These are phyloP conservation scores for Daldinia eschscholtzii DNA, from an alignment of 2,329 filamentous ascomycete genomes.

Conservation along the genomic window DNA sequence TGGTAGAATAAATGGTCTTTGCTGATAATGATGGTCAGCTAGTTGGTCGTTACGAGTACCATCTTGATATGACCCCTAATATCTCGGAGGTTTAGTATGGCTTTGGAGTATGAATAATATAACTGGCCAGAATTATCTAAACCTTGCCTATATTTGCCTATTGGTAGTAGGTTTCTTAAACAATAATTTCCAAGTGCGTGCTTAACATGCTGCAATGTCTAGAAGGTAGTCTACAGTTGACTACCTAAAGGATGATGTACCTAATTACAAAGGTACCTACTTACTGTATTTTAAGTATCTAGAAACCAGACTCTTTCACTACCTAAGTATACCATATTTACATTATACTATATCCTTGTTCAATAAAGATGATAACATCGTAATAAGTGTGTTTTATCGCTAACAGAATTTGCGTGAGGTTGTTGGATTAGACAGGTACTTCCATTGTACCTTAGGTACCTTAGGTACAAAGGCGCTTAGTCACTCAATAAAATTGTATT, in stretches of 20 bases:
- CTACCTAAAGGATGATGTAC: no score
- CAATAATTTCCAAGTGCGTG: no score
- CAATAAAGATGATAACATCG: no score
- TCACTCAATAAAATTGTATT: background rate
- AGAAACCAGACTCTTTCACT: no score
- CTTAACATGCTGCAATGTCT: no score
- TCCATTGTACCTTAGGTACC: background rate
- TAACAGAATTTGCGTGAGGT: background rate
- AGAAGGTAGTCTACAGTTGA: no score
- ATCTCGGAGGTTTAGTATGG: background rate
- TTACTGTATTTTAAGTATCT: background rate
- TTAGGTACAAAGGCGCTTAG: constrained; percentile 1
- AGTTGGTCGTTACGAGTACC: background rate
- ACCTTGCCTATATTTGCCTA: background rate
- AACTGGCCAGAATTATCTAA: background rate
- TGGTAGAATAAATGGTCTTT: background rate
- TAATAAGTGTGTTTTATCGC: no score
- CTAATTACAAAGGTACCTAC: background rate
- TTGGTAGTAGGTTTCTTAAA: no score
- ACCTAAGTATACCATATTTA: no score
- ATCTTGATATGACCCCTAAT: background rate
- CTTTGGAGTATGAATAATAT: background rate
- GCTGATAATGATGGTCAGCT: background rate
- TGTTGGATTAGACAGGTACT: background rate
- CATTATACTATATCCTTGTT: no score